Percentiles rank a stretch among this genome's conserved stretches.
Evolutionary conservation across 1,284 basidiomycete genomes (phyloP).

Genomic region (Pisolithus thermaeus): DNA sequence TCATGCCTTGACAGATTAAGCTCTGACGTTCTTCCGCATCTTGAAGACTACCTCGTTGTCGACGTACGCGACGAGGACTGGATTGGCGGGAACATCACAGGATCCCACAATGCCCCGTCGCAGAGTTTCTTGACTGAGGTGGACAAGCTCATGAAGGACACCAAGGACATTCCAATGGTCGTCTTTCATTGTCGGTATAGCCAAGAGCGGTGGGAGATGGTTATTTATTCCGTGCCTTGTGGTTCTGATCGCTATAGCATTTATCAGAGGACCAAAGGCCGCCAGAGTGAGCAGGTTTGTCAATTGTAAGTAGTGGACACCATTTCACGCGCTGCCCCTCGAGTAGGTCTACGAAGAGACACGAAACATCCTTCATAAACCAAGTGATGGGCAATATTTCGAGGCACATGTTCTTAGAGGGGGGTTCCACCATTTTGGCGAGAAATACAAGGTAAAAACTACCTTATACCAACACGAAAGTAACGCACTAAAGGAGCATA

Average conservation of each 20-base stretch:
- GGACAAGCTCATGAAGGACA: slow-evolving; percentile 51
- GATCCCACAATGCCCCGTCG: slow-evolving; percentile 57
- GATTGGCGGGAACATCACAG: slow-evolving; percentile 68
- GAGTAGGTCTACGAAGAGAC: slow-evolving; percentile 62
- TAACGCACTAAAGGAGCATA: slow-evolving; percentile 21
- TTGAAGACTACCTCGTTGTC: slow-evolving; percentile 59
- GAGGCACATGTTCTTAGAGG: slow-evolving; percentile 61
- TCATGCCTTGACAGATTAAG: neutral
- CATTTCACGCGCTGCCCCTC: neutral
- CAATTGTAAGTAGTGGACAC: neutral
- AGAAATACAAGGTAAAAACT: slow-evolving; percentile 51
- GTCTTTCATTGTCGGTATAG: slow-evolving; percentile 76
- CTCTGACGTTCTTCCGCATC: neutral
- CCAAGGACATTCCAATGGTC: slow-evolving; percentile 54
- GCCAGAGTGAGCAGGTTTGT: slow-evolving; percentile 46
- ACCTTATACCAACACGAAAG: neutral
- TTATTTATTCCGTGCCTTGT: neutral
- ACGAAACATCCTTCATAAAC: slow-evolving; percentile 34
- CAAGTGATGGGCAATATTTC: slow-evolving; percentile 36
- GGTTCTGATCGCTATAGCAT: slow-evolving; percentile 1
- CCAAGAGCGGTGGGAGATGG: slow-evolving; percentile 57
- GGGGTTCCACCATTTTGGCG: slow-evolving; percentile 68
- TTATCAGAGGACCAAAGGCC: slow-evolving; percentile 62
- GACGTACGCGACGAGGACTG: slow-evolving; percentile 78
- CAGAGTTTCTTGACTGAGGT: slow-evolving; percentile 49